phyloP scores from a whole-genome alignment of 2,329 filamentous ascomycete species.

The Fusarium odoratissimum region DNA sequence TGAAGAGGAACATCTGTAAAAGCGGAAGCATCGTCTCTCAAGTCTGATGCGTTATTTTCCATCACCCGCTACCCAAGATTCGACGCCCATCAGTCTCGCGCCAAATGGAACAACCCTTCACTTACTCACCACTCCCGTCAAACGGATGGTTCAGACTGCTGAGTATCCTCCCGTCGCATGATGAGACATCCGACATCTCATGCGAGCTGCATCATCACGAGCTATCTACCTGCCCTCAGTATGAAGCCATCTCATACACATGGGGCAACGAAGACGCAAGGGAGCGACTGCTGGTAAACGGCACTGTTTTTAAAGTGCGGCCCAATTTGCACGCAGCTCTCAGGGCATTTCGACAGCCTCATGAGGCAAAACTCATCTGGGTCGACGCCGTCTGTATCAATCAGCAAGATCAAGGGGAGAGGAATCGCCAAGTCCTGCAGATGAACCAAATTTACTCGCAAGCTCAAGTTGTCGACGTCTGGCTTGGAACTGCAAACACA shows the following conservation, averaged over 20 bases:
- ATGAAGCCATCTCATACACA: conserved; percentile 18
- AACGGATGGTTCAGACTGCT: conserved; percentile 6
- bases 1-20: fast-evolving
- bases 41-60: not conserved
- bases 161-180: not conserved
- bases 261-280: conserved; percentile 1
- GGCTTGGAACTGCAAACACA: not conserved
- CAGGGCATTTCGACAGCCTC: not conserved
- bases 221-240: not conserved
- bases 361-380: not conserved
- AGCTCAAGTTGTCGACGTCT: not conserved
- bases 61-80: not conserved
- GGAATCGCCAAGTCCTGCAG: conserved; percentile 3
- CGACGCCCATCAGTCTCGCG: fast-evolving
- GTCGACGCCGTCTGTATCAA: conserved; percentile 12
- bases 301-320: not conserved
- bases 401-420: not conserved
- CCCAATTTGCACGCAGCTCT: conserved; percentile 3
- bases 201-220: not conserved
- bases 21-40: not conserved
- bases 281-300: not conserved
- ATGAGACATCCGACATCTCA: not conserved
- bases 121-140: not conserved
- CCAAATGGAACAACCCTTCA: not conserved
- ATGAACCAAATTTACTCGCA: conserved; percentile 14